Evolutionary conservation across 148 eudicot genomes (phyloP).

Genomic region (Pharnaceum exiguum): DNA sequence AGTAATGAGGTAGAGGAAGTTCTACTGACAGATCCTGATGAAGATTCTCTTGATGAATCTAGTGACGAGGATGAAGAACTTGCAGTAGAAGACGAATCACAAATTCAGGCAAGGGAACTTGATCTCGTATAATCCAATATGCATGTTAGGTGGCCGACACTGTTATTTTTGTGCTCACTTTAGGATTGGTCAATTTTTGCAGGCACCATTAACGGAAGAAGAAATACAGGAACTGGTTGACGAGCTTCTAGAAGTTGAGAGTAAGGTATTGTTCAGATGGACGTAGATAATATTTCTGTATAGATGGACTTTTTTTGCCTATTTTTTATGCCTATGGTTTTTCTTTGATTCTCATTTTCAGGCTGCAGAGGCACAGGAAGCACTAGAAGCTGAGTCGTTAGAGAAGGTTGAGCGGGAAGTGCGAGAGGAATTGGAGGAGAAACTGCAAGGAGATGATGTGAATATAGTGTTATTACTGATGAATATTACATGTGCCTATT

Average conservation of each 20-base stretch:
- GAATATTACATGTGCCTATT: neutral
- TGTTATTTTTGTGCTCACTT: neutral
- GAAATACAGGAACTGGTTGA: slow-evolving; percentile 78
- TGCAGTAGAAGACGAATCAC: slow-evolving; percentile 32
- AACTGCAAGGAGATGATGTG: slow-evolving; percentile 65
- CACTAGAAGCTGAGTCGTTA: slow-evolving; percentile 90
- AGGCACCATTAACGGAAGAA: slow-evolving; percentile 76
- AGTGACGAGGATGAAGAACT: slow-evolving; percentile 37
- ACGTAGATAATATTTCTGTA: neutral
- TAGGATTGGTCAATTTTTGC: neutral
- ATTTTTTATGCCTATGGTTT: neutral
- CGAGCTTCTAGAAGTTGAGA: slow-evolving; percentile 81
- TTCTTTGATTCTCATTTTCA: slow-evolving; percentile 27
- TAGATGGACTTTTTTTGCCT: neutral
- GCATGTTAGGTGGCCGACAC: neutral
- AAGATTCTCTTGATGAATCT: slow-evolving; percentile 31
- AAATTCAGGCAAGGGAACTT: slow-evolving; percentile 44
- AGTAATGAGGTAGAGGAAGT: slow-evolving; percentile 32
- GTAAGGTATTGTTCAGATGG: slow-evolving; percentile 51
- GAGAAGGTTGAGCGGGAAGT: slow-evolving; percentile 81
- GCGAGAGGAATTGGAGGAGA: slow-evolving; percentile 68
- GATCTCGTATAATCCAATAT: neutral
- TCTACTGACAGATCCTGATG: slow-evolving; percentile 33
- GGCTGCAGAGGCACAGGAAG: slow-evolving; percentile 99
- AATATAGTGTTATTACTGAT: slow-evolving; percentile 17